These are phyloP conservation scores for Cicer arietinum DNA, from an alignment of 306 rosid genomes.

Conservation along the genomic window DNA sequence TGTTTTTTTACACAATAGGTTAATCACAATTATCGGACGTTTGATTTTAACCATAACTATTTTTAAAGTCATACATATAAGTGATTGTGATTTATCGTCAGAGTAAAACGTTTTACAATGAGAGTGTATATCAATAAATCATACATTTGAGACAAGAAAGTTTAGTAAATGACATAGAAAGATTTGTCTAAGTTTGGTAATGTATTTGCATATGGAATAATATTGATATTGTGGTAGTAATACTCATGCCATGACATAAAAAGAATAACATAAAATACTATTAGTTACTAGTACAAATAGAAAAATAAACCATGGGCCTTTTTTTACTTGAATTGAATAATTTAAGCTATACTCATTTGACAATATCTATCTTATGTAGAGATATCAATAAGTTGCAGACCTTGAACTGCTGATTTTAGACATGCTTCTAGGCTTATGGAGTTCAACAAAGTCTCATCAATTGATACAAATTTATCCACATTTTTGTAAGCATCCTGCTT, in stretches of 20 bases:
- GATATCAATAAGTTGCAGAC: constrained; percentile 28
- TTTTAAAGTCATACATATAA: no score
- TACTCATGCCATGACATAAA: not conserved
- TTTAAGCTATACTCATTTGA: not conserved
- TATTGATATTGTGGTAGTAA: not conserved
- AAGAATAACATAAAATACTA: not conserved
- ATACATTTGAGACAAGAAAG: not conserved
- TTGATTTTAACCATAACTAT: no score
- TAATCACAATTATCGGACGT: no score
- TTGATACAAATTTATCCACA: constrained; percentile 20
- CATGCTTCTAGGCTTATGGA: constrained; percentile 32
- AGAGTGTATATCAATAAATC: no score
- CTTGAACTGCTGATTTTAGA: constrained; percentile 44
- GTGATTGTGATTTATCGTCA: no score
- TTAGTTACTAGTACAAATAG: not conserved
- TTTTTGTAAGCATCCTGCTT: constrained; percentile 55
- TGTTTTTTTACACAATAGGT: no score
- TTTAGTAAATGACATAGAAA: constrained; percentile 17
- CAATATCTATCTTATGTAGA: not conserved
- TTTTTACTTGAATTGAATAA: constrained; percentile 8
- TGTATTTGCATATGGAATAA: not conserved
- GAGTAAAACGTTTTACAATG: no score
- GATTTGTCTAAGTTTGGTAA: not conserved
- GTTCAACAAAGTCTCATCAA: constrained; percentile 39
- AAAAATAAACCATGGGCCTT: constrained; percentile 5